Evolutionary conservation across 345 rosid genomes (phyloP).

Genomic region (Populus deltoides): DNA sequence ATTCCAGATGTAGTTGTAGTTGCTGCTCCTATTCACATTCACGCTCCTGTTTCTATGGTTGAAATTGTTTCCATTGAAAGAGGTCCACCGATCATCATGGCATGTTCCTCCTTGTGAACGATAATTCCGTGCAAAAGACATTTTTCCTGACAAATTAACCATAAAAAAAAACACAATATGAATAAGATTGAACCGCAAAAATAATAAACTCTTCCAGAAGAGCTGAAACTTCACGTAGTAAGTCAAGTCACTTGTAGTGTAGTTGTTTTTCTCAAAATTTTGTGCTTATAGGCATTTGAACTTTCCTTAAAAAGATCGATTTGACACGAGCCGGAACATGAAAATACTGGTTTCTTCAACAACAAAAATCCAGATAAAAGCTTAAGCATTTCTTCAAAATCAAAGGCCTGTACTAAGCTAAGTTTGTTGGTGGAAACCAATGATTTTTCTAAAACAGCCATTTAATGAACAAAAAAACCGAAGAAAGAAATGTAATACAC

Average conservation of each 20-base stretch:
- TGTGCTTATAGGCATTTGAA: background rate
- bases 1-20: conserved; percentile 19
- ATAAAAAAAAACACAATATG: background rate
- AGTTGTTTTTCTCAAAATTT: background rate
- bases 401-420: background rate
- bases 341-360: background rate
- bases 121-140: conserved; percentile 51
- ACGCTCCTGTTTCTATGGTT: conserved; percentile 24
- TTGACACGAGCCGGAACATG: no score
- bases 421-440: background rate
- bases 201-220: background rate
- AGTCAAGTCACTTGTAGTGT: background rate
- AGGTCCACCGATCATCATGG: conserved; percentile 31
- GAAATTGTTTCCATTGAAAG: conserved; percentile 28
- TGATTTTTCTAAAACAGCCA: background rate
- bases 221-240: background rate
- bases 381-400: background rate
- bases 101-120: conserved; percentile 40
- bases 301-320: no score
- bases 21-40: conserved; percentile 25
- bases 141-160: conserved; percentile 27
- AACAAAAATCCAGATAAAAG: background rate
- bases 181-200: background rate
- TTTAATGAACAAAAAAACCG: background rate
- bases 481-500: background rate